These are phyloP conservation scores for Rhynchospora breviuscula DNA, from an alignment of 176 grass and related monocot genomes.

Conservation along the genomic window DNA sequence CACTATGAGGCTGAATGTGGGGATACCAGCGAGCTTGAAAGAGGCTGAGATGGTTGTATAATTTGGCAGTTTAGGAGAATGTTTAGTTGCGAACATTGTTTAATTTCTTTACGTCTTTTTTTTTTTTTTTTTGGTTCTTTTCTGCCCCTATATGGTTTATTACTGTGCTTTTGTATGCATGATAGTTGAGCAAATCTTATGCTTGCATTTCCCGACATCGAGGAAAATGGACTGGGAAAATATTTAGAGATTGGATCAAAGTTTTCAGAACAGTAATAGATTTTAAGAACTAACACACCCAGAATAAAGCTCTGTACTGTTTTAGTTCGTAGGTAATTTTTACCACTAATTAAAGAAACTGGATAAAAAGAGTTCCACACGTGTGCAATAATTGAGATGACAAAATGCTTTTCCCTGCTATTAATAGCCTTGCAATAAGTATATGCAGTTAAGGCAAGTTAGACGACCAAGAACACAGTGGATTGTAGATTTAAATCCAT, in stretches of 20 bases:
- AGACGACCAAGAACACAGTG: neutral
- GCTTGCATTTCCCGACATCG: neutral
- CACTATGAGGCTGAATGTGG: slow-evolving; percentile 85
- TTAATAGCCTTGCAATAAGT: neutral
- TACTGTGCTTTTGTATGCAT: neutral
- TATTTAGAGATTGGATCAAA: neutral
- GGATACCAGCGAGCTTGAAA: slow-evolving; percentile 66
- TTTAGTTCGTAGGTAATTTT: neutral
- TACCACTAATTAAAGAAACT: neutral
- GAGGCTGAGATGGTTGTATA: slow-evolving; percentile 95
- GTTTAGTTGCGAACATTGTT: neutral
- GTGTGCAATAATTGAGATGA: neutral
- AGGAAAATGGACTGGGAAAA: neutral
- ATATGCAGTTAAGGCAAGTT: slow-evolving; percentile 8
- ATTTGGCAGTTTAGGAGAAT: neutral
- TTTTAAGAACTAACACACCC: neutral
- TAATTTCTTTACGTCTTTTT: neutral
- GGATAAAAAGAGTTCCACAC: neutral
- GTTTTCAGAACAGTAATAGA: neutral
- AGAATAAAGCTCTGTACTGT: neutral
- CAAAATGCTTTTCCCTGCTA: neutral
- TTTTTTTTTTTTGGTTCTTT: neutral
- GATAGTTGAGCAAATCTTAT: neutral
- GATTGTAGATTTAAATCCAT: neutral
- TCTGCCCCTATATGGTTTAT: neutral